Evolutionary conservation across 257 asterid species (phyloP), one percentile per base, ranked within the genome.

Genomic region (Coffea eugenioides): DNA sequence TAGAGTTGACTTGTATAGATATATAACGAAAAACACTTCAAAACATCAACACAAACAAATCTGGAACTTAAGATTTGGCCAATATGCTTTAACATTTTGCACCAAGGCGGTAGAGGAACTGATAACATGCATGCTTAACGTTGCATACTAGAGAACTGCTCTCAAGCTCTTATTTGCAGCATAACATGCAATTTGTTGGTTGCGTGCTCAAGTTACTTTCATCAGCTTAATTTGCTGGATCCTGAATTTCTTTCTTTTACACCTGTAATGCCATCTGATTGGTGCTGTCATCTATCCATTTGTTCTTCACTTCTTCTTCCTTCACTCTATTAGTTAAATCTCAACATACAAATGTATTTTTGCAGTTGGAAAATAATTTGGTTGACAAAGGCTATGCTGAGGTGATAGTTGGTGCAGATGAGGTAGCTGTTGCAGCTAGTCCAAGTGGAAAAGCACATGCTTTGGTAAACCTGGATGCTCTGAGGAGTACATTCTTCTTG

Each of bases 371-470:
- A 84, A 89, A 93, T 76, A 83, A 74, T 46, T 88, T 80, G 11
- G 79, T 80, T 75, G 69, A 82, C 0, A 87, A 74, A 75, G 97
- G 97, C 69, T 95, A 91, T 78, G 90, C 89, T 5, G 94, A 93
- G 89, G 90, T 90, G 61, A 86, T 82, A 8, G 80, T 95, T 73
- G 90, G 90, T 41, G 87, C 89, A 16, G 94, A 95, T 82, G 99
- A 95, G 86, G 94, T 95, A 78, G 96, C 90, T 21, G 92, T 95
- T 64, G 94, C 92, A 27, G 88, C 89, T 83, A 91, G 97, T 80
- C 88, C 92, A 6, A 82, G 84, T 54, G 99, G 98, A 80, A 86
- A 88, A 18, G 99, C 98, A 21, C 99, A 95, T 82, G 99, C 98
- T 81, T 80, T 93, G 86, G 78, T 91, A 82, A 93, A 95, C 80